Base-by-base conservation (phyloP, 2,329 filamentous ascomycete genomes). In the Alternaria brassicae region DNA sequence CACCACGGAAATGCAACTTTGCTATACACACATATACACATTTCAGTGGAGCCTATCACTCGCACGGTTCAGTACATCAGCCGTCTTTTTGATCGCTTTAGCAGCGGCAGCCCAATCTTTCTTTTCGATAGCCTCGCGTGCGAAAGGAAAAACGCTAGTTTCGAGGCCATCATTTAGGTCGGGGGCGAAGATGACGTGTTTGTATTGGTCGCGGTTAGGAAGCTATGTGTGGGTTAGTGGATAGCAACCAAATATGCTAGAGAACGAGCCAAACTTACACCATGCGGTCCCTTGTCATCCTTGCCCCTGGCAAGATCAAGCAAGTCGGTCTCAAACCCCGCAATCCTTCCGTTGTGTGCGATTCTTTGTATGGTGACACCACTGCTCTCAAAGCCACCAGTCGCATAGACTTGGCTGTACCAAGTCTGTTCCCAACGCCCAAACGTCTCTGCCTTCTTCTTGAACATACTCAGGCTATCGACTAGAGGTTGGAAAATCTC, bases 101-200 rank as follows among this genome's bases (percentile, higher is more conserved):
- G 90, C 87, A 3, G 91, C 90, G 12, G 86, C 77, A 2, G 79
- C 81, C 90, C 90, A 93, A 69, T 96, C 86, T 25, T 86, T 85
- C 4, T 83, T 85, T 62, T 91, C 86, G 39, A 97, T 82, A 8
- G 90, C 88, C 71, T 97, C 93, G 56, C 92, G 85, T 56, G 97
- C 90, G n/a, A 89, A 89, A 0, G 94, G 94, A 79, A 96, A 96
- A 62, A 86, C 86, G 0, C 86, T 85, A 30, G 65, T 62, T 34
- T 90, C 85, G 66, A 89, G 86, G 36, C 85, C 87, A 32, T 88
- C 89, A 89, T 92, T 93, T 3, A 87, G 81, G 71, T 92, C 87
- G 0, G 95, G 95, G 2, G 91, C 94, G 74, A 93, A 96, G 56
- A 99, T 81, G 72, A 96, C 85, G 78, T 97, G 95, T 78, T 96